A percentile compares a stretch with the other conserved stretches of the same genome.
phyloP scores from a whole-genome alignment of 1,284 basidiomycete species.

The Mycena sp. region DNA sequence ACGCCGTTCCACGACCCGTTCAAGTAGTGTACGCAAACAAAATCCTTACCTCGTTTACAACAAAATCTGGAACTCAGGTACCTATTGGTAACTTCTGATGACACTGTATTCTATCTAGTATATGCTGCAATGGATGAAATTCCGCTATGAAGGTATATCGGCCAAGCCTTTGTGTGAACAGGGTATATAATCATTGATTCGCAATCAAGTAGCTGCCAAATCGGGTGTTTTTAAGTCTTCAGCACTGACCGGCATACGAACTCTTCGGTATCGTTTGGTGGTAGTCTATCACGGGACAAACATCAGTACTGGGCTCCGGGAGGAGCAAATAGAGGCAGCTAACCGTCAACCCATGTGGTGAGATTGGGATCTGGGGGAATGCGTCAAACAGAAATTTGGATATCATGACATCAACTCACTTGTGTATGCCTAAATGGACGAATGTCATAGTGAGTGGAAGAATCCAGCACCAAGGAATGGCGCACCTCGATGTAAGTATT shows the following conservation, averaged over 20 bases:
- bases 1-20: slow-evolving; percentile 49
- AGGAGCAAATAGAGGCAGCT: background rate
- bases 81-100: no score
- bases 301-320: background rate
- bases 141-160: no score
- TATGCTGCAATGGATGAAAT: no score
- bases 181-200: no score
- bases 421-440: slow-evolving; percentile 58
- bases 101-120: no score
- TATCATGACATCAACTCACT: slow-evolving; percentile 29
- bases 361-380: slow-evolving; percentile 51
- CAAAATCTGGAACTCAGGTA: slow-evolving; percentile 51
- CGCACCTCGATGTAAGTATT: slow-evolving; percentile 38
- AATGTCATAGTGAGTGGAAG: slow-evolving; percentile 30
- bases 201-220: no score
- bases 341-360: slow-evolving; percentile 61
- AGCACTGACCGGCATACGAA: slow-evolving; percentile 22
- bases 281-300: slow-evolving; percentile 10
- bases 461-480: background rate
- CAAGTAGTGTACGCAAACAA: slow-evolving; percentile 57
- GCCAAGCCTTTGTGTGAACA: no score
- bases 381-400: background rate
- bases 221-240: no score
- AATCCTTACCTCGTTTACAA: slow-evolving; percentile 50
- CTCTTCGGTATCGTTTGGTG: slow-evolving; percentile 33